Base-by-base conservation (phyloP, 768 basidiomycete species). In the Gloeopeniophorella convolvens region DNA sequence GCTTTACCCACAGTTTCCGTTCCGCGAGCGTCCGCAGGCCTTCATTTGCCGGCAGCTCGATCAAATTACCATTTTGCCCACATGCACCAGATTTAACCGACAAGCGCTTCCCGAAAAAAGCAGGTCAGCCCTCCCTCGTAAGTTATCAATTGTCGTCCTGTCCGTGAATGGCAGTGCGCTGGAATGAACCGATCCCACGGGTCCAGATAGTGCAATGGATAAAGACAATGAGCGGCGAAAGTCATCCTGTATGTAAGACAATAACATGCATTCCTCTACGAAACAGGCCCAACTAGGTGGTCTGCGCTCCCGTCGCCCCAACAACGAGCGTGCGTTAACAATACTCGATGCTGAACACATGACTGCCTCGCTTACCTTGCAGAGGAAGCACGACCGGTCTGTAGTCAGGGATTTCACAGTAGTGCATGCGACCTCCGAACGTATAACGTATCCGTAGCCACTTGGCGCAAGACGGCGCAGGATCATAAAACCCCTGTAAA, bases 401-500 rank as follows among this genome's bases (percentile, higher is more conserved):
- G 67, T 79, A 77, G 62, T 84, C 87, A 56, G 82, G 76, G 47
- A 85, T 80, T 62, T 90, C 88, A 63, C 83, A 80, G 60, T 82
- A 86, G 63, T 94, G 91, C 66, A 70, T 60, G 51, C 76, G 76
- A 34, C 80, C 82, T 60, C 77, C 75, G 73, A 94, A 96, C 40
- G 76, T 67, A 67, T 94, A 94, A 37, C 80, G 78, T 32, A 94
- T 72, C 26, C 79, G 73, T 44, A 93, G 68, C 5, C 70, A 70
- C 70, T 94, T 93, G 41, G 75, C 67, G 47, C 76, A 72, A n/a
- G 79, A 80, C 12, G 87, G 82, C 15, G 83, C 82, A 48, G 88
- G 86, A 68, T 95, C 91, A 62, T 79, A 82, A 70, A 96, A 92
- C n/a, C 91, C 91, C 61, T 89, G 82, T 33, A 95, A 72, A 23